These are phyloP conservation scores for Tarenaya hassleriana DNA, from an alignment of 345 rosid genomes.

Conservation along the genomic window DNA sequence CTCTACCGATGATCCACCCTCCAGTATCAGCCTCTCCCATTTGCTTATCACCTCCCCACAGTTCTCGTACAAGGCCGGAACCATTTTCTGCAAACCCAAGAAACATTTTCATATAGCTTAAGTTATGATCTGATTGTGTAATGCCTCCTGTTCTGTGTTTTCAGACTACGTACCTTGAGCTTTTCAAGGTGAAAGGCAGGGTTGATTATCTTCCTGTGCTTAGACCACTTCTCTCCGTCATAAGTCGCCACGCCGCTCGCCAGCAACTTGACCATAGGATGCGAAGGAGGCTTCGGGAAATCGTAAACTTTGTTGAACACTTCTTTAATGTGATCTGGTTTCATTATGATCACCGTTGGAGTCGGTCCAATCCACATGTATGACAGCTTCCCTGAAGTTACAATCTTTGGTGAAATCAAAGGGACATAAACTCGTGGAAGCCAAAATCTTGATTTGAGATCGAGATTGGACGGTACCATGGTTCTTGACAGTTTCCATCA, in stretches of 20 bases:
- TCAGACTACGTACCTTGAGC: constrained; percentile 28
- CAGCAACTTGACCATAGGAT: constrained; percentile 23
- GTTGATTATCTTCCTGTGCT: constrained; percentile 39
- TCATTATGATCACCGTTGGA: constrained; percentile 33
- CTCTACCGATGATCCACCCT: constrained; percentile 23
- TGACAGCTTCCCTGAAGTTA: constrained; percentile 34
- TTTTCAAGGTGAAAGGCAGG: constrained; percentile 40
- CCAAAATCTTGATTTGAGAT: neutral
- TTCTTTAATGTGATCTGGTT: constrained; percentile 37
- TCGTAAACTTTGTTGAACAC: constrained; percentile 29
- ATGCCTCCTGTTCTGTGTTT: neutral
- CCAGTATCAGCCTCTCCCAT: constrained; percentile 27
- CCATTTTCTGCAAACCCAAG: constrained; percentile 13
- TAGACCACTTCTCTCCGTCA: constrained; percentile 43
- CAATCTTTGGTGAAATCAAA: neutral
- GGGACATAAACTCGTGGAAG: neutral
- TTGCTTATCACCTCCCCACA: constrained; percentile 28
- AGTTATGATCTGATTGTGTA: constrained; percentile 4
- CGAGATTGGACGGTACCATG: constrained; percentile 19
- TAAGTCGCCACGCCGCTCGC: constrained; percentile 22
- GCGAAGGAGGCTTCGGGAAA: constrained; percentile 27
- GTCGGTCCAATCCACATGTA: constrained; percentile 41
- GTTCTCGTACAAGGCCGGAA: constrained; percentile 33
- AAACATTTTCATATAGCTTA: constrained; percentile 14
- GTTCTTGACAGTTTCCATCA: constrained; percentile 19